Base-by-base conservation (phyloP, 495 filamentous ascomycete genomes). In the Neurospora terricola region DNA sequence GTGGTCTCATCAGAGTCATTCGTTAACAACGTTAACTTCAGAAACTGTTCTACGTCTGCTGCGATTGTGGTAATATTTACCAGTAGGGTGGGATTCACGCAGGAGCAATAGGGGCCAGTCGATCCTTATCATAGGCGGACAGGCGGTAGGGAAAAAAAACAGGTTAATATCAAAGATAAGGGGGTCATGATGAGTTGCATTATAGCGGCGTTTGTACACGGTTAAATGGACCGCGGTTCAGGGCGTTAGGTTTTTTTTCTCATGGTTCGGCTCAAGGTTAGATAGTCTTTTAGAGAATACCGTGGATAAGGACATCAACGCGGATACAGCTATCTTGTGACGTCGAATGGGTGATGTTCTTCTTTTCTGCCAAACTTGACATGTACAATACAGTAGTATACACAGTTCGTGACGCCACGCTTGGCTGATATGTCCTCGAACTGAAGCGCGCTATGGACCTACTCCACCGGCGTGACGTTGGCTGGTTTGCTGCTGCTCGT, bases 41-140 rank as follows among this genome's bases (percentile, higher is more conserved):
- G 94, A 97, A 94, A 94, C 88, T 99, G 14, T 99, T 97, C 82
- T 97, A 94, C 80, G 96, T 98, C 59, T 99, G 96, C 85, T 95
- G 92, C 84, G 87, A 88, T 30, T 99, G 96, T 81, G 93, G 93
- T 76, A 90, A 93, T 77, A 94, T 97, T 75, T 97, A 92, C 82
- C 87, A 92, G 72, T 85, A 77, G 10, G 11, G 48, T 4, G 2
- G 48, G 48, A 27, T 14, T 59, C 45, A 54, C 45, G 9, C 4
- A 12, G 21, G 45, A 54, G 45, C n/a, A 54, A 23, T 54, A 59
- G 23, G 10, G 48, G 34, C 34, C 23, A 27, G 48, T 23, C 48
- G 11, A 27, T 59, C 48, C 21, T 59, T 27, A 14, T 14, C 5
- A 59, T 27, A 14, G 48, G 48, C 2, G 48, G 48, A 59, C 48